phyloP scores from a whole-genome alignment of 495 filamentous ascomycete species.

The Daldinia decipiens region DNA sequence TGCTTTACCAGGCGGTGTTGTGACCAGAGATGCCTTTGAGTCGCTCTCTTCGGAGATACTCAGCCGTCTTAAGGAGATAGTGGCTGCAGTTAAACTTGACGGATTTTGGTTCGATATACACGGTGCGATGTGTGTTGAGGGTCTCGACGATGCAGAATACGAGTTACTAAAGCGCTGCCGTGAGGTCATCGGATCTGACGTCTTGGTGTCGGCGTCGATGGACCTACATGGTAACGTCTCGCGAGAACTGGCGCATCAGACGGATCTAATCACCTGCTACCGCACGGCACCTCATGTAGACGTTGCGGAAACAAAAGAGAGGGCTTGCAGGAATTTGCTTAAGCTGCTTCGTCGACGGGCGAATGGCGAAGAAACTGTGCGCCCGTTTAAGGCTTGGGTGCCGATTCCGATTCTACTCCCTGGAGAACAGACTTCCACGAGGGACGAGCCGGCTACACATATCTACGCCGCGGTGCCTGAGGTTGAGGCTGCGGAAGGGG shows the following conservation, averaged over 20 bases:
- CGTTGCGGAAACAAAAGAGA: conserved; percentile 61
- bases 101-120: conserved; percentile 70
- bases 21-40: conserved; percentile 60
- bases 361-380: conserved; percentile 30
- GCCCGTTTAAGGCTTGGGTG: conserved; percentile 67
- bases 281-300: conserved; percentile 67
- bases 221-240: conserved; percentile 69
- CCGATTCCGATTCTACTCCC: conserved; percentile 65
- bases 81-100: conserved; percentile 48
- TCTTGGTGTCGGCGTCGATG: conserved; percentile 66
- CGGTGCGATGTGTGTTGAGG: conserved; percentile 68
- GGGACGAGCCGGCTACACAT: conserved; percentile 63
- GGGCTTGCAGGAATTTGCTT: conserved; percentile 64
- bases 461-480: conserved; percentile 62
- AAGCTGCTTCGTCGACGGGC: conserved; percentile 47
- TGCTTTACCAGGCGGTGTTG: conserved; percentile 64
- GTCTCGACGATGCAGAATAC: conserved; percentile 60
- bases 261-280: conserved; percentile 66
- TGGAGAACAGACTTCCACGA: conserved; percentile 68
- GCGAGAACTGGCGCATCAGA: conserved; percentile 59
- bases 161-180: conserved; percentile 63
- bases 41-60: conserved; percentile 61
- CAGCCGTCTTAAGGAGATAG: conserved; percentile 52
- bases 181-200: conserved; percentile 57
- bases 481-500: conserved; percentile 54